Percentiles rank a stretch among this genome's conserved stretches.
These are phyloP conservation scores for Fragaria vesca DNA, from an alignment of 306 rosid species.

Conservation along the genomic window DNA sequence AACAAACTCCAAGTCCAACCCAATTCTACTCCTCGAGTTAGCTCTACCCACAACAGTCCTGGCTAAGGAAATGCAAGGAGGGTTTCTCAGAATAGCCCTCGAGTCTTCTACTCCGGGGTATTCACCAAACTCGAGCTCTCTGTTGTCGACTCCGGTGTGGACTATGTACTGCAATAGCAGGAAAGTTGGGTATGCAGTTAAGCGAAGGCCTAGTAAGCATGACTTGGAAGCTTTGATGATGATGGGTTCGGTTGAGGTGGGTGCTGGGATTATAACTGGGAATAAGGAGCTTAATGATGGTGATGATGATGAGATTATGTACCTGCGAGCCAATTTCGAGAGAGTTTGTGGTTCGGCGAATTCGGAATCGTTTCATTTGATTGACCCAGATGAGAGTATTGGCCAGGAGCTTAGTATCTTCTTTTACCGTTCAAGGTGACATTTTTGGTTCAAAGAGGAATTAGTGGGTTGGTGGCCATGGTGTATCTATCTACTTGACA, in stretches of 20 bases:
- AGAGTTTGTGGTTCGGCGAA: constrained; percentile 59
- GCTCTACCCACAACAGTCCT: constrained; percentile 60
- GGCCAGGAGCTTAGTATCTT: constrained; percentile 88
- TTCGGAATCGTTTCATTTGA: constrained; percentile 82
- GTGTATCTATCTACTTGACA: neutral
- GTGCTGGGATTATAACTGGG: constrained; percentile 58
- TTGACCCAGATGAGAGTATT: constrained; percentile 66
- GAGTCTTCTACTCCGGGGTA: constrained; percentile 31
- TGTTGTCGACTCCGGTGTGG: constrained; percentile 73
- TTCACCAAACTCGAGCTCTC: constrained; percentile 13
- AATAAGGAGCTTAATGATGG: constrained; percentile 11
- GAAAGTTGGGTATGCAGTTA: constrained; percentile 65
- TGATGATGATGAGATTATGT: constrained; percentile 53
- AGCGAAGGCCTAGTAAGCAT: constrained; percentile 41
- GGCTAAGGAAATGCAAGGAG: constrained; percentile 88
- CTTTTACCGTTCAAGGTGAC: constrained; percentile 53
- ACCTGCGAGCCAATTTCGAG: constrained; percentile 72
- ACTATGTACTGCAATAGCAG: constrained; percentile 68
- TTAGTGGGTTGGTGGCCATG: neutral
- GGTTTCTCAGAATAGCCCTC: constrained; percentile 65
- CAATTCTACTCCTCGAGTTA: constrained; percentile 64
- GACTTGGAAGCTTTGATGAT: constrained; percentile 49
- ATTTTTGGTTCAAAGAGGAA: no score
- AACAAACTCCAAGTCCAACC: constrained; percentile 42
- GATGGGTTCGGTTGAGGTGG: constrained; percentile 54